Evolutionary conservation across 1,139 yeast genomes (phyloP), one percentile per base, ranked within the genome.

Genomic region (Pneumocystis wakefieldiae): DNA sequence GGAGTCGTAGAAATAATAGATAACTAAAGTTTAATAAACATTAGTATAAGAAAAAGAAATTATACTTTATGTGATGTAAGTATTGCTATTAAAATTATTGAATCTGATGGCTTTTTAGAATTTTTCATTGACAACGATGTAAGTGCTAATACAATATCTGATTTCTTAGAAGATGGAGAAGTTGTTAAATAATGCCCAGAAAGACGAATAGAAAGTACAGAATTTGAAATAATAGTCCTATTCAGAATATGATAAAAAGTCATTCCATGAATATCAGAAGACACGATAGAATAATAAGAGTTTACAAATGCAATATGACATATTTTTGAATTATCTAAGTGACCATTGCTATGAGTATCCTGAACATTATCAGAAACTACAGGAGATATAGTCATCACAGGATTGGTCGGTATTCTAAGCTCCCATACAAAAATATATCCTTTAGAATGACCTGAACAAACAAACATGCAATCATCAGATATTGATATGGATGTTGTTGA

Each of bases 231-330:
- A 35, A 85, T 74, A 48, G 81, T 78, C 64, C 84, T 77, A 60
- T 78, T 76, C 0, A 86, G 85, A 68, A 81, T 79, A 71, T 87
- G 94, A 66, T 76, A 78, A 63, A 83, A 76, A 12, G 84, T 76
- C 68, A 80, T 73, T 0, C 95, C 95, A 1, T 79, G 74, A 5
- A 74, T 73, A 70, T 87, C 92, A 1, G 81, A 76, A 6, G 87
- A 80, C 2, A 86, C 74, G 28, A 88, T 66, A 12, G 83, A 78
- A 66, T 81, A 84, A 67, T 84, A 78, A 42, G 77, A 76, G 1
- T 83, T 85, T 14, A 83, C 68, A 70, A 86, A 87, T 14, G 76
- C 73, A 1, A 86, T 66, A 35, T 80, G 80, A 8, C 76, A 73
- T 19, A 87, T 76, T 0, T 82, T 70, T 0, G 79, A 70, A 2